Base-by-base conservation (phyloP, 176 grass and related monocot species). In the Oryza glumipatula region DNA sequence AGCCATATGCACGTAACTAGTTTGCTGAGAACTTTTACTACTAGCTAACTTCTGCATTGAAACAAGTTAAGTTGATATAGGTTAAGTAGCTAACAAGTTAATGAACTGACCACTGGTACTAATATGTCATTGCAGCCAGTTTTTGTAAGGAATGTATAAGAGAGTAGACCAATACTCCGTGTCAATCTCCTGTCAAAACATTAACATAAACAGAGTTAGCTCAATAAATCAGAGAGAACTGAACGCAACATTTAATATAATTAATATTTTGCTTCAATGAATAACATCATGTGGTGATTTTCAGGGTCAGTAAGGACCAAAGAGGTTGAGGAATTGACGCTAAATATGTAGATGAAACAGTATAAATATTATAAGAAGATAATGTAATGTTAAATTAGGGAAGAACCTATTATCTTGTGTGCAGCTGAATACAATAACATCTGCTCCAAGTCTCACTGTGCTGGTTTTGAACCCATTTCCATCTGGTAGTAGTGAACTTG, bases 381-480 rank as follows among this genome's bases (percentile, higher is more conserved):
- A 17, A 52, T 4, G 12, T 52, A 14, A 52, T 52, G 49, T 52
- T 52, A 52, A 52, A 52, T 52, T 52, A 52, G 49, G 49, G 14
- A 52, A 52, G 36, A 28, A 96, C 94, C 82, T 88, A 45, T 80
- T 86, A 54, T 93, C 83, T 77, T 65, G 72, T 52, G 23, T 79
- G 73, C 91, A 80, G 85, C 74, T 93, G 78, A 96, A 96, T 70
- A 96, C 85, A 80, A 96, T 85, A 82, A 76, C 89, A 85, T 94
- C 91, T 76, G 94, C 84, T 64, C 94, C 94, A 80, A 96, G 88
- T 75, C 94, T 93, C 94, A 96, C 90, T 22, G 91, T 91, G 78
- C 94, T 96, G 83, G 94, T 96, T 82, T 96, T 96, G 19, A 96
- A 96, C 38, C 94, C 94, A 88, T 96, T 96, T 88, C 94, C 91